Base-by-base conservation (phyloP, 352 stramenopile species). In the Globisporangium abappressorium region DNA sequence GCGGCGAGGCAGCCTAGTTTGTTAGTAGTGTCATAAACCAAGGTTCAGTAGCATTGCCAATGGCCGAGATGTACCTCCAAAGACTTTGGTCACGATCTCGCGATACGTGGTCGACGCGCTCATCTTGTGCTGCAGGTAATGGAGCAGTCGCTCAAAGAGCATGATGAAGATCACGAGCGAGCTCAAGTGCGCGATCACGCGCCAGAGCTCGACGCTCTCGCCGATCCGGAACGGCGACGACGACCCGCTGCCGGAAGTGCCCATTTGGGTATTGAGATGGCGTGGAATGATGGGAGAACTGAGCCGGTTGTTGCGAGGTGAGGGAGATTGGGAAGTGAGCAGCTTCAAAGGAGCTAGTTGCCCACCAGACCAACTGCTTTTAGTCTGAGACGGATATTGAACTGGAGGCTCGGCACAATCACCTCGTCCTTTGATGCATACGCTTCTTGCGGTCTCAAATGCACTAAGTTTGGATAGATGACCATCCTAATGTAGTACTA, bases 61-160 rank as follows among this genome's bases (percentile, higher is more conserved):
- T 49, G 15, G 28, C 15, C 14, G 4, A 43, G 5, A 41, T 56
- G 64, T 26, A 64, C 64, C 64, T 5, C 73, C 62, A 62, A 80
- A 90, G 14, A 71, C 75, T 53, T 91, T 91, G 26, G 73, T 82
- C 33, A 89, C 69, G 73, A 90, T 89, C 26, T 90, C 75, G 58
- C 82, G 67, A 61, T 89, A 91, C 70, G 89, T 90, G 57, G 77
- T 73, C 57, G 78, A 85, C 34, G 61, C 68, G 1, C 72, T 59
- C 11, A 89, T 60, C 46, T 81, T 72, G 63, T 88, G 78, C 54
- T 82, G 73, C 3, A 87, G 63, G 11, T 66, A 38, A 49, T 91
- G 81, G 41, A 90, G 65, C 9, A 30, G 38, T 1, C 57, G 60
- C 62, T 91, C 81, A 8, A 87, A 74, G 18, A 80, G 4, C 7